Evolutionary conservation across 257 asterid genomes (phyloP), one percentile per base, ranked within the genome.

Genomic region (Agastache rugosa): DNA sequence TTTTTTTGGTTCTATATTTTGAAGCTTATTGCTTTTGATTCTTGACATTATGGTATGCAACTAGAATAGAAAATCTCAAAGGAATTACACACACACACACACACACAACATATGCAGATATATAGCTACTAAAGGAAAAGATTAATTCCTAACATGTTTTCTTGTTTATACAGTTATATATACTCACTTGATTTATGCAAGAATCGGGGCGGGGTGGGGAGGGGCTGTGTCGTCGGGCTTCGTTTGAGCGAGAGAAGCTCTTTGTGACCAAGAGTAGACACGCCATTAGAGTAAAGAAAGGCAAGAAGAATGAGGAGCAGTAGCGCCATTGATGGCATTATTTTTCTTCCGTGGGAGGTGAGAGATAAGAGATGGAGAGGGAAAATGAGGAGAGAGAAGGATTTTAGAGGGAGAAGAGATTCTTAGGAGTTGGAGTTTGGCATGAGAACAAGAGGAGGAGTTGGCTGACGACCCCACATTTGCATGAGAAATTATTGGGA

Each of bases 401-500:
- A 44, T 61, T 70, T 53, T 48, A 53, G 58, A 60, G 75, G 62
- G 39, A 45, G 78, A 51, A 59, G 90, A 87, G 91, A 88, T 82
- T 88, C 88, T 87, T 78, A 67, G 62, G 81, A 80, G 75, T 83
- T 88, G 96, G 91, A 86, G 63, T 75, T 83, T 83, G 85, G 96
- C 84, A 77, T 74, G 87, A 53, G 22, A 88, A 89, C 97, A 91
- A 93, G 87, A 78, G 80, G 77, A 80, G 85, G 79, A 80, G 92
- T 84, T 86, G 93, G 84, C 84, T 61, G 58, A 61, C 54, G 91
- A 81, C 74, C 98, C 97, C 96, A 89, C 98, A 20, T 55, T 84
- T 91, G 93, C 97, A 91, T 93, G 96, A 88, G 83, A 91, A 93
- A 93, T 93, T 78, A 91, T 93, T 93, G 96, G 90, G 70, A 83